Base-by-base conservation (phyloP, 1,139 yeast genomes). In the Kodamaea sp. region DNA sequence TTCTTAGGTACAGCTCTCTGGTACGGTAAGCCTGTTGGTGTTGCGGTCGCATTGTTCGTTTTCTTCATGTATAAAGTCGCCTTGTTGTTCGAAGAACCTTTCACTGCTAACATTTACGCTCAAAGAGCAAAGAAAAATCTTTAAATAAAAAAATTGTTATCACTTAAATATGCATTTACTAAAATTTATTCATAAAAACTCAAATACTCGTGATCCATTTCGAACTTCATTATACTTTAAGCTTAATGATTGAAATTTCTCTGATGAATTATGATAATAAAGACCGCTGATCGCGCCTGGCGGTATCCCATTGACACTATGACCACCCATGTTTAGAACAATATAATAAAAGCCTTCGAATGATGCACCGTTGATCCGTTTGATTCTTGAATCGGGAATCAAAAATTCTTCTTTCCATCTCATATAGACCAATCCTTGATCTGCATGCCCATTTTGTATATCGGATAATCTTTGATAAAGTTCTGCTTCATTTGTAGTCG, bases 301-400 rank as follows among this genome's bases (percentile, higher is more conserved):
- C 34, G 47, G 37, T 6, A 43, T 44, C 24, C 41, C 35, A 22
- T 33, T 32, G 4, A 43, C 36, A 10, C 34, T 42, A 6, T 33
- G 27, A 2, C 79, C 78, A 6, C 78, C 68, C 51, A 87, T 89
- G 58, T 86, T 85, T 53, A 88, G 79, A 32, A 88, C 88, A 30
- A 88, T 79, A 58, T 89, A 90, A 62, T 90, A 90, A 57, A 88
- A 89, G 0, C 97, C 97, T 35, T 89, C 96, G 58, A 84, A 90
- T 6, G 95, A 84, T 0, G 96, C 97, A 12, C 94, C 95, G 32
- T 75, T 73, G 26, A 84, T 77, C 43, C 70, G 75, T 47, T 75
- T 78, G n/a, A 82, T 67, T 38, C 78, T 64, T 15, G 89, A 80
- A 60, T 89, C 95, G 0, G 96, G 95, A 8, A 86, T 80, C 45